Conservation (phyloP, 2,329 filamentous ascomycete genomes). For the Huntiella abstrusa region DNA sequence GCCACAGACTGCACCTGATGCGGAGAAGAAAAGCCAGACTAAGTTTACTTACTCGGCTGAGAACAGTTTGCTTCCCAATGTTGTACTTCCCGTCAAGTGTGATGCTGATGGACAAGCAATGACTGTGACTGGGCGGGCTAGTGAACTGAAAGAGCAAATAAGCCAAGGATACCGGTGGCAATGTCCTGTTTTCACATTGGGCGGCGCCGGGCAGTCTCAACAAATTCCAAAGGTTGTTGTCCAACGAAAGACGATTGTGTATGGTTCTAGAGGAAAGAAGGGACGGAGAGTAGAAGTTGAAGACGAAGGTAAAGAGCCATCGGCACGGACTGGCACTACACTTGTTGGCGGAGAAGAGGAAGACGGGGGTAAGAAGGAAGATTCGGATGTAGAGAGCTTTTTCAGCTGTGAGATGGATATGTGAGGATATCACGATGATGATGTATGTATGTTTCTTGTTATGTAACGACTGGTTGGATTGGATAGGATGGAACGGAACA, state of each 20-base stretch:
- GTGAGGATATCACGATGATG: neutral
- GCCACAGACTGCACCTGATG: slow-evolving; percentile 27
- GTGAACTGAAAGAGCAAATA: slow-evolving; percentile 78
- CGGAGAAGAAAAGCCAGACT: slow-evolving; percentile 28
- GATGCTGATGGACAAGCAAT: slow-evolving; percentile 22
- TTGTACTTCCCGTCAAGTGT: slow-evolving; percentile 44
- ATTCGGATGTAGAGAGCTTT: slow-evolving; percentile 8
- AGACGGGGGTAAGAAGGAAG: neutral
- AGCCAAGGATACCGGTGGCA: slow-evolving; percentile 85
- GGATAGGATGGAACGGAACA: neutral
- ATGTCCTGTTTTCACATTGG: slow-evolving; percentile 81
- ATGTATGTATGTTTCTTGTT: neutral
- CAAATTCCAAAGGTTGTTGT: neutral
- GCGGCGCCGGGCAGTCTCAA: slow-evolving; percentile 19
- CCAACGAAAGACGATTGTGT: neutral
- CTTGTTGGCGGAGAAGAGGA: neutral
- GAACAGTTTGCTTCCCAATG: slow-evolving; percentile 74
- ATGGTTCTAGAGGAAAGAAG: neutral
- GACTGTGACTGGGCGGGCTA: slow-evolving; percentile 71
- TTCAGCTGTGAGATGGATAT: slow-evolving; percentile 6
- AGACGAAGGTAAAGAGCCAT: neutral
- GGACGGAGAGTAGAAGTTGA: neutral
- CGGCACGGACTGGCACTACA: neutral
- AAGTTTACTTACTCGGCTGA: slow-evolving; percentile 74
- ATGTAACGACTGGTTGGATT: neutral